Conservation (phyloP, 176 grass and related monocot genomes). For the Zoysia japonica region DNA sequence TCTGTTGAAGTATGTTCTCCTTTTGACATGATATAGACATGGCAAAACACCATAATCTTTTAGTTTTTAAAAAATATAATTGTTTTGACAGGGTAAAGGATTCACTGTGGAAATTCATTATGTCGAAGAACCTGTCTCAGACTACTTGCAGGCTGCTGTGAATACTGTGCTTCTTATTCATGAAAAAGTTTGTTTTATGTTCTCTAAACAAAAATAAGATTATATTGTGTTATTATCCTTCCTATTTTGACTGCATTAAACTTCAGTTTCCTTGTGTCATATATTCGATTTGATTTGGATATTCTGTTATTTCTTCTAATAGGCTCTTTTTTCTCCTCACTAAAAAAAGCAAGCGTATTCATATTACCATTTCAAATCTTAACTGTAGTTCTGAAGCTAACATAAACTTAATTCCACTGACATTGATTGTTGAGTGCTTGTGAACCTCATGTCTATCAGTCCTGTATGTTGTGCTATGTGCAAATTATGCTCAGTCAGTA, state of each 20-base stretch:
- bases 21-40: slow-evolving; percentile 24
- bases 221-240: slow-evolving; percentile 28
- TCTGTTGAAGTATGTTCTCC: slow-evolving; percentile 85
- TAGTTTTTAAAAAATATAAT: slow-evolving; percentile 29
- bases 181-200: slow-evolving; percentile 57
- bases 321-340: slow-evolving; percentile 2
- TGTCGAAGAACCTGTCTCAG: slow-evolving; percentile 88
- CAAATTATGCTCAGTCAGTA: slow-evolving; percentile 8
- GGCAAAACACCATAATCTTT: not conserved
- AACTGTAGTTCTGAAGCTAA: slow-evolving; percentile 11
- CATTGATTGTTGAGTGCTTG: not conserved
- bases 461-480: not conserved
- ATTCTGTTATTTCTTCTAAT: slow-evolving; percentile 13
- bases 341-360: slow-evolving; percentile 28
- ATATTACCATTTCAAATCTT: slow-evolving; percentile 25
- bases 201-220: slow-evolving; percentile 21
- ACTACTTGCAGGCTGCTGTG: slow-evolving; percentile 80
- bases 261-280: not conserved
- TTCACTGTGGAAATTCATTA: slow-evolving; percentile 88
- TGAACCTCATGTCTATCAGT: not conserved
- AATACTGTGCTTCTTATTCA: slow-evolving; percentile 78
- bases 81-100: slow-evolving; percentile 73
- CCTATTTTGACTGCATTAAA: not conserved
- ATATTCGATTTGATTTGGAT: not conserved
- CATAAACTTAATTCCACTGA: not conserved